Conservation (phyloP, 345 rosid genomes). For the Hirschfeldia incana region DNA sequence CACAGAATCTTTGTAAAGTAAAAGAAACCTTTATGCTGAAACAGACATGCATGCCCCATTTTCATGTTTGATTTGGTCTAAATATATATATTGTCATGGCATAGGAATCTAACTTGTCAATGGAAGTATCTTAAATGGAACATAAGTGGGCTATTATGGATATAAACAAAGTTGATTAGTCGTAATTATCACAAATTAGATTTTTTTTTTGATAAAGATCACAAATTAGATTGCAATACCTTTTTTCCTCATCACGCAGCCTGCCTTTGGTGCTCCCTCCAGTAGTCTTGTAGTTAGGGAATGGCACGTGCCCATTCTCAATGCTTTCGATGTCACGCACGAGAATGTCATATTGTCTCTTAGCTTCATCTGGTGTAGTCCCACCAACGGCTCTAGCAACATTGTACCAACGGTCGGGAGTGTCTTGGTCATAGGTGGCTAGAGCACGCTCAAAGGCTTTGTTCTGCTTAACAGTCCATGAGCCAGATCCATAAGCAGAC, state of each 20-base stretch:
- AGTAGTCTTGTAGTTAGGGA: constrained; percentile 68
- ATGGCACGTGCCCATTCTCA: constrained; percentile 83
- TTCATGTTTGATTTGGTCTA: neutral
- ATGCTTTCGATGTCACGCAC: constrained; percentile 72
- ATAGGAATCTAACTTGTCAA: neutral
- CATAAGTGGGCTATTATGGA: constrained; percentile 8
- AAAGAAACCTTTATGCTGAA: constrained; percentile 32
- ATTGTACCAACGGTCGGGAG: constrained; percentile 97
- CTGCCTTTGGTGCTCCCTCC: constrained; percentile 41
- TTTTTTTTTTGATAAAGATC: neutral
- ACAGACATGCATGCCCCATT: constrained; percentile 13
- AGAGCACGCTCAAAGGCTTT: constrained; percentile 92
- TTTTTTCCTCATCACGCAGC: constrained; percentile 41
- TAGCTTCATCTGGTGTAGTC: constrained; percentile 83
- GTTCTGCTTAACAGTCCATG: constrained; percentile 89
- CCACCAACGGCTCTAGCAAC: constrained; percentile 90
- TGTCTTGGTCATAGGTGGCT: constrained; percentile 87
- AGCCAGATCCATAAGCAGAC: constrained; percentile 64
- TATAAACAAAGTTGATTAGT: constrained; percentile 18
- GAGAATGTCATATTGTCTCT: constrained; percentile 74
- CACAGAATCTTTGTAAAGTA: neutral
- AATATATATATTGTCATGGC: neutral
- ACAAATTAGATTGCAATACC: constrained; percentile 33
- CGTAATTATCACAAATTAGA: constrained; percentile 2
- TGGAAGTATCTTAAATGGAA: constrained; percentile 19